These are phyloP conservation scores for Cinnamomum chago DNA, from an alignment of 164 flowering plant genomes.

Conservation along the genomic window DNA sequence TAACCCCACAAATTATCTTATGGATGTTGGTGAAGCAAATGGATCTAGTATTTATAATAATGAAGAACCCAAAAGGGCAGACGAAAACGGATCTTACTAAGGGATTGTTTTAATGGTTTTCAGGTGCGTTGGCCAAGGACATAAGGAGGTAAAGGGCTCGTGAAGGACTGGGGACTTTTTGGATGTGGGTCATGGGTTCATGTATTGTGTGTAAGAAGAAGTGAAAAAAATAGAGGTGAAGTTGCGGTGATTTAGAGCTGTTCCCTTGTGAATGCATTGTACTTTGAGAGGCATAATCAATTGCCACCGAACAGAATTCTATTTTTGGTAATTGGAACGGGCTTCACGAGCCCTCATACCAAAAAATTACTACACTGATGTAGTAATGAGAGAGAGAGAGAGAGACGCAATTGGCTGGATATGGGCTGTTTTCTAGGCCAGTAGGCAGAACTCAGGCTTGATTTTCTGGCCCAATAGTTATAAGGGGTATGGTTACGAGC, in stretches of 20 bases:
- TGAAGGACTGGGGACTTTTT: background rate
- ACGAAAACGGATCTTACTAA: background rate
- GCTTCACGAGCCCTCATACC: background rate
- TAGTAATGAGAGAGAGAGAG: background rate
- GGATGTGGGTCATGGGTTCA: background rate
- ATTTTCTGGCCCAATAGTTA: too few species aligned
- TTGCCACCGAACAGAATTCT: background rate
- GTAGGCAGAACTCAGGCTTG: too few species aligned
- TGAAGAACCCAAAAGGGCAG: background rate
- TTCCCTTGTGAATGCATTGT: slow-evolving; percentile 6
- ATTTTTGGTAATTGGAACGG: too few species aligned
- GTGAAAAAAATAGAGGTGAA: background rate
- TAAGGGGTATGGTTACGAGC: too few species aligned
- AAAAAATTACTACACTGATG: too few species aligned
- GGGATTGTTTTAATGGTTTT: background rate
- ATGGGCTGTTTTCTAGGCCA: too few species aligned
- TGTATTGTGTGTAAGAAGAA: background rate
- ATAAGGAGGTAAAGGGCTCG: background rate
- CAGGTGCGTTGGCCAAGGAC: background rate
- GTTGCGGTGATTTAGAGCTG: slow-evolving; percentile 13
- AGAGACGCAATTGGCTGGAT: background rate
- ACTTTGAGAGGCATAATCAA: background rate
- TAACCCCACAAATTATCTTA: too few species aligned
- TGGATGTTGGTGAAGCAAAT: background rate
- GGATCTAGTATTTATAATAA: background rate